A percentile compares a stretch with the other conserved stretches of the same genome.
Conservation (phyloP, 208 protist species). For the Trypanosoma avium region DNA sequence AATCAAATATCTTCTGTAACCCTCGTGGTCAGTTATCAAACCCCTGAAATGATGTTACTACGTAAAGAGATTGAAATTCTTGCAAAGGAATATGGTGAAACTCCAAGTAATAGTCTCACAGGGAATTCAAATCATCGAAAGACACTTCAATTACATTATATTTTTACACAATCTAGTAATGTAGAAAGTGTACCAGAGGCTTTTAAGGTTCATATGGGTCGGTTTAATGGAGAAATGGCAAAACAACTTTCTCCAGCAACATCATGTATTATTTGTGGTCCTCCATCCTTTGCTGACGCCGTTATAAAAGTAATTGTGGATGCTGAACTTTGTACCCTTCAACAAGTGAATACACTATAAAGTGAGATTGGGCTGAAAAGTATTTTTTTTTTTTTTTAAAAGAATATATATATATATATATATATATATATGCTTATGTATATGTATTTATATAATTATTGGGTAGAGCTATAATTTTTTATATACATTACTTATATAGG, state of each 20-base stretch:
- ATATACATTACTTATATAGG: no score
- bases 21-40: slow-evolving; percentile 47
- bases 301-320: slow-evolving; percentile 29
- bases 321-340: slow-evolving; percentile 31
- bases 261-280: slow-evolving; percentile 53
- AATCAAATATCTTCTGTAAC: slow-evolving; percentile 45
- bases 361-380: no score
- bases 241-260: slow-evolving; percentile 10
- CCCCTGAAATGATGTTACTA: slow-evolving; percentile 38
- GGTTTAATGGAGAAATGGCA: slow-evolving; percentile 18
- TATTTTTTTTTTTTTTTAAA: no score
- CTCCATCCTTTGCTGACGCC: slow-evolving; percentile 43
- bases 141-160: slow-evolving; percentile 8
- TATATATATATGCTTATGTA: slow-evolving; percentile 11
- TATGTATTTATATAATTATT: not conserved
- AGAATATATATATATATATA: slow-evolving; percentile 2
- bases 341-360: slow-evolving; percentile 43
- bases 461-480: no score
- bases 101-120: no score
- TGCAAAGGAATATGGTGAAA: slow-evolving; percentile 6
- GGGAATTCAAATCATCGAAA: not conserved
- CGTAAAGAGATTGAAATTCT: slow-evolving; percentile 43
- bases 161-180: slow-evolving; percentile 10
- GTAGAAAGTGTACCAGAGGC: slow-evolving; percentile 4
- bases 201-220: slow-evolving; percentile 14